Base-by-base conservation (phyloP, 768 basidiomycete genomes). In the Psilocybe tampanensis region DNA sequence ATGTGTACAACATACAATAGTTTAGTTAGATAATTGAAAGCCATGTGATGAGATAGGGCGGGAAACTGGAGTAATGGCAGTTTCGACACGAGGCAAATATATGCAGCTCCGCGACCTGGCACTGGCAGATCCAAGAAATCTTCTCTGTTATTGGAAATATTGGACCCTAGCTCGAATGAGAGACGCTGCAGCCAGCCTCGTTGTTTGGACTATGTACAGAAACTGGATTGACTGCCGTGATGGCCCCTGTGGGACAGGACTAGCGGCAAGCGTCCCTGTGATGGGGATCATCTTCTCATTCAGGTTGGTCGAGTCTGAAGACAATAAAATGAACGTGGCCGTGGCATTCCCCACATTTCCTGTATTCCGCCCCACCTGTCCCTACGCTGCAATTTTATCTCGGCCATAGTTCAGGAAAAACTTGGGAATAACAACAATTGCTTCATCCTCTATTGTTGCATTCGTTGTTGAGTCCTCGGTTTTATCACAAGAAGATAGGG, bases 261-360 rank as follows among this genome's bases (percentile, higher is more conserved):
- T 29, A 29, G 29, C 29, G 5, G 29, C 13, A 8, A 18, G 12
- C 19, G 51, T 43, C 51, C 60, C 50, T 66, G 64, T 66, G 64
- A 66, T 61, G 55, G 50, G 52, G 55, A 52, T 64, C 56, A 64
- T 67, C 52, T 70, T 70, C 69, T 70, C 65, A 64, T 64, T 66
- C 64, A 49, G 60, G 53, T 61, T 56, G 36, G 15, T 39, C 36
- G 15, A 39, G 36, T 15, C n/a, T 39, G 7, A 61, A 64, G 62
- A 68, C 67, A 68, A 69, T 69, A 68, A 64, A 61, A 63, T 52
- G 21, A 7, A 29, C 5, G 9, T 56, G 56, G 62, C 66, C 66
- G 67, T 68, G 69, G 66, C 59, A 63, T 60, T 56, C 36, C 36
- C 36, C 60, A 52, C 57, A 55, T 39, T 39, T 32, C 22, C 29